A percentile compares a stretch with the other conserved stretches of the same genome.
These are phyloP conservation scores for Paxillus rubicundulus DNA, from an alignment of 768 basidiomycete species.

Conservation along the genomic window DNA sequence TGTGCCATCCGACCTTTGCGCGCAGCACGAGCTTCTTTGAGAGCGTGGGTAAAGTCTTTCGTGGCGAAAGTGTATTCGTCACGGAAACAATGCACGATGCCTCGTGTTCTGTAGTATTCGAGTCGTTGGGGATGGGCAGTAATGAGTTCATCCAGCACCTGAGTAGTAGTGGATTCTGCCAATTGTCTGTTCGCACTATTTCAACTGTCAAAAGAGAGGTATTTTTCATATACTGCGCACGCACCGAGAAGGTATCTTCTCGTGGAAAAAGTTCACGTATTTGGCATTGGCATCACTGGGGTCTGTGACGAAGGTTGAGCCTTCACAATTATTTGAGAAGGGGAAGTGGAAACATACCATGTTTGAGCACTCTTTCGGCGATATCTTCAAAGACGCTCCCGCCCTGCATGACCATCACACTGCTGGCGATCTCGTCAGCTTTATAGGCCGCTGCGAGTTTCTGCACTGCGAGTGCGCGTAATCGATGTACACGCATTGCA, in stretches of 20 bases:
- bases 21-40: slow-evolving; percentile 70
- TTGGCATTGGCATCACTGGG: slow-evolving; percentile 74
- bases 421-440: slow-evolving; percentile 86
- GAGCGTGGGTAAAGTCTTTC: slow-evolving; percentile 78
- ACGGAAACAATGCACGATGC: slow-evolving; percentile 85
- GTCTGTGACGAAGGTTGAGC: slow-evolving; percentile 42
- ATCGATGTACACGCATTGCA: slow-evolving; percentile 75
- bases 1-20: slow-evolving; percentile 66
- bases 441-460: slow-evolving; percentile 85
- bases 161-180: slow-evolving; percentile 78
- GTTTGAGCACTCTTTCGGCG: slow-evolving; percentile 80
- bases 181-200: slow-evolving; percentile 57
- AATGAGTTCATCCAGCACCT: slow-evolving; percentile 79
- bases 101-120: slow-evolving; percentile 86
- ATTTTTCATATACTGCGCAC: slow-evolving; percentile 20
- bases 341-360: slow-evolving; percentile 40
- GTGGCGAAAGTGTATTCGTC: slow-evolving; percentile 75
- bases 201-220: slow-evolving; percentile 16
- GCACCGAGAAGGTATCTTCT: slow-evolving; percentile 90
- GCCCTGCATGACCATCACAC: slow-evolving; percentile 94
- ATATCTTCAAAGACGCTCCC: slow-evolving; percentile 90
- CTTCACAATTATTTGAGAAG: neutral
- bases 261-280: slow-evolving; percentile 93
- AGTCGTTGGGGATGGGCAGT: slow-evolving; percentile 68
- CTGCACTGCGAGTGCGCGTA: slow-evolving; percentile 80